Evolutionary conservation across 805 yeast genomes (phyloP), one percentile per base, ranked within the genome.

Genomic region (Tetrapisispora arboricola): DNA sequence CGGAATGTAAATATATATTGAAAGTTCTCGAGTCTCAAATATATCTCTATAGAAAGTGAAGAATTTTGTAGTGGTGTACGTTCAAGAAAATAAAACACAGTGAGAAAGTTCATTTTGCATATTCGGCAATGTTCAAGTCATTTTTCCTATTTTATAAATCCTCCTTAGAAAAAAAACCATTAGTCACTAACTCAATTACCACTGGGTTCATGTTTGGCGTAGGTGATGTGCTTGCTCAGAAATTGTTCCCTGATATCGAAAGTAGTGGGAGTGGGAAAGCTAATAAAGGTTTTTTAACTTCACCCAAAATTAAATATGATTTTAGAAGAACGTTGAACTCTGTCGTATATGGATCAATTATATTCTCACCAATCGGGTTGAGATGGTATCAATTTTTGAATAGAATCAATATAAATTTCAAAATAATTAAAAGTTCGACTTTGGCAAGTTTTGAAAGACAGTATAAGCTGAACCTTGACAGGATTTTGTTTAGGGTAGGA

Each of bases 181-280:
- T 67, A 51, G 52, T 66, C 30, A 73, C 80, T 38, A 78, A 77
- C 53, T 71, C 76, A 54, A 37, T 70, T 21, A 65, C 74, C 39
- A 74, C 80, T 1, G 80, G 81, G 12, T 61, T 71, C 40, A 66
- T 77, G 4, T 84, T 85, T 56, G 92, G 86, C 0, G 44, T 77
- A 1, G 95, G 95, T 2, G 95, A 86, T 57, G 62, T 61, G 1
- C 49, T 82, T 20, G 95, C 95, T 0, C 95, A 86, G 56, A 32
- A 61, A 0, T 50, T 73, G 6, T 72, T 73, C 54, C 66, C 72
- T 8, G 55, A 24, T 17, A 8, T 9, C 19, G 25, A 9, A 36
- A 40, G 17, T 34, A 32, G 10, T 26, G 28, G 15, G 17, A 8
- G 16, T 11, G 3, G 13, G 10, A 22, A n/a, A 12, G 29, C 25